Evolutionary conservation across 192 early-diverging fungal species (phyloP).

Genomic region (Rhizophagus clarus): DNA sequence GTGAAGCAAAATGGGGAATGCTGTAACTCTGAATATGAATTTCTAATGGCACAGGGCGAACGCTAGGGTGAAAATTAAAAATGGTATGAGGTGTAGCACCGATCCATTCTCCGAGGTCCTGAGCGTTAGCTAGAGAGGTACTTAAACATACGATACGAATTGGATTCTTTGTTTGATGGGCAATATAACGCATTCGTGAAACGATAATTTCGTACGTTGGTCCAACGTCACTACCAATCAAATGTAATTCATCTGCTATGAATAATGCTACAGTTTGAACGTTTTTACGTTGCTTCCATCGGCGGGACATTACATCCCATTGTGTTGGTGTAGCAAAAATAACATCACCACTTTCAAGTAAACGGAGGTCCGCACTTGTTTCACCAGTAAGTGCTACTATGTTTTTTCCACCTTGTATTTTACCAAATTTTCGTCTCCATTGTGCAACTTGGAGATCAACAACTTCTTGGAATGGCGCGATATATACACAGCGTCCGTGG

Average conservation of each 20-base stretch:
- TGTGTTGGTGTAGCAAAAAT: constrained; percentile 85
- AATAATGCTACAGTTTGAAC: constrained; percentile 89
- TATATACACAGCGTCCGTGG: constrained; percentile 80
- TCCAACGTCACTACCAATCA: constrained; percentile 89
- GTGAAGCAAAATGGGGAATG: constrained; percentile 90
- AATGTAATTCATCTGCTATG: constrained; percentile 93
- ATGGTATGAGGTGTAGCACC: constrained; percentile 73
- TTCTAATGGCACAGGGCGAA: constrained; percentile 92
- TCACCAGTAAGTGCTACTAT: constrained; percentile 92
- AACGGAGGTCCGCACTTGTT: constrained; percentile 83
- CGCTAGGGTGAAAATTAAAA: constrained; percentile 96
- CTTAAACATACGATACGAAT: constrained; percentile 93
- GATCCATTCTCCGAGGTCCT: constrained; percentile 98
- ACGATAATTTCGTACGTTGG: constrained; percentile 93
- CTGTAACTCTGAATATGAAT: constrained; percentile 93
- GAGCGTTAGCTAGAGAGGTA: constrained; percentile 92
- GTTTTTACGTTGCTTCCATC: constrained; percentile 94
- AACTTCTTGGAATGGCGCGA: constrained; percentile 88
- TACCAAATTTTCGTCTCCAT: constrained; percentile 83
- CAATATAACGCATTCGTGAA: constrained; percentile 92
- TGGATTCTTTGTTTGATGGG: constrained; percentile 70
- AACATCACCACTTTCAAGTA: constrained; percentile 90
- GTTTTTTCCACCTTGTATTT: constrained; percentile 83
- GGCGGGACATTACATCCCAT: constrained; percentile 93
- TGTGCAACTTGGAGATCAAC: constrained; percentile 74